Conservation (phyloP, 345 rosid species). For the Camelina neglecta region DNA sequence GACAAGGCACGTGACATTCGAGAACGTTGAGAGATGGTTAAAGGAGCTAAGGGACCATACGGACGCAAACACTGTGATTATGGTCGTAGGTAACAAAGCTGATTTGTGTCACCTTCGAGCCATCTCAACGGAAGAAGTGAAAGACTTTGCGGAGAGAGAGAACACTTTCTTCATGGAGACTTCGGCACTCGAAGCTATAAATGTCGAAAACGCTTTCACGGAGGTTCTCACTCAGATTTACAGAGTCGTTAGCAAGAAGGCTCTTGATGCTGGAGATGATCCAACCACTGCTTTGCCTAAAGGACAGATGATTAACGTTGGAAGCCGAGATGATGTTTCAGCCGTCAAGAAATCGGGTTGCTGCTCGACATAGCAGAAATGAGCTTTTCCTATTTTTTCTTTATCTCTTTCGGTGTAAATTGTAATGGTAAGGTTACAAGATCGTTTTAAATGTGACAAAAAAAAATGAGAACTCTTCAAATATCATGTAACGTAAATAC, state of each 20-base stretch:
- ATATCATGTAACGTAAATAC: neutral
- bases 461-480: neutral
- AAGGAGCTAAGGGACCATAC: conserved; percentile 87
- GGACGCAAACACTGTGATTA: conserved; percentile 75
- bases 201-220: conserved; percentile 80
- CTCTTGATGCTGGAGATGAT: conserved; percentile 77
- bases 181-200: conserved; percentile 75
- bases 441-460: neutral
- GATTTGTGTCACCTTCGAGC: conserved; percentile 79
- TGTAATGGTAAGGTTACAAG: neutral
- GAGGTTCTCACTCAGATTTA: conserved; percentile 76
- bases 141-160: conserved; percentile 68
- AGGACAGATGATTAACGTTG: conserved; percentile 70
- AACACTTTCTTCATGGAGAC: conserved; percentile 82
- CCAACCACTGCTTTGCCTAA: conserved; percentile 72
- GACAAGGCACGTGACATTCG: conserved; percentile 78
- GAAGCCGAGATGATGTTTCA: conserved; percentile 72
- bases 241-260: conserved; percentile 70
- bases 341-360: conserved; percentile 77
- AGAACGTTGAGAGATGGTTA: conserved; percentile 82
- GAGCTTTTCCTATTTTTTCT: neutral
- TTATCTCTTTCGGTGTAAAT: neutral
- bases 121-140: conserved; percentile 64
- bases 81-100: conserved; percentile 91
- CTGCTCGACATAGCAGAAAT: conserved; percentile 54